Evolutionary conservation across 2,329 filamentous ascomycete species (phyloP), one percentile per base, ranked within the genome.

Genomic region (Pleurostoma richardsiae): DNA sequence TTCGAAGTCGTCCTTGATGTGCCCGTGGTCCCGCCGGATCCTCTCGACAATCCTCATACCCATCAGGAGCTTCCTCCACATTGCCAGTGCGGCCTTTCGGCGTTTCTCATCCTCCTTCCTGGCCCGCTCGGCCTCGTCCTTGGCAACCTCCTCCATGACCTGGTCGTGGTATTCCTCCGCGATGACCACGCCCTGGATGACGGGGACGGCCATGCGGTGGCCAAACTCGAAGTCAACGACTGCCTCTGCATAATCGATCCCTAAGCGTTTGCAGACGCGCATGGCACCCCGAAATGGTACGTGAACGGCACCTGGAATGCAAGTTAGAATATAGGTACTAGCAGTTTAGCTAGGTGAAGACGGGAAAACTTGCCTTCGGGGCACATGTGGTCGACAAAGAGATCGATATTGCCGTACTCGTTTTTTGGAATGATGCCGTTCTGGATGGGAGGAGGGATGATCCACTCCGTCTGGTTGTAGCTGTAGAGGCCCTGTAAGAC

Each of bases 151-250:
- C 59, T 89, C 86, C 61, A 88, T 82, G 1, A 96, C 77, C 31
- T 79, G 62, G 11, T 84, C 81, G 50, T 88, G 80, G 54, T 96
- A 78, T 65, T 95, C 91, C 52, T 83, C 79, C 0, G 92, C 89
- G 2, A 96, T 80, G 0, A 99, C 90, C 1, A 96, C 90, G 1
- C 92, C 94, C 45, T 88, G 86, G 29, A 97, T 86, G 1, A 96
- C 83, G 0, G 94, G 94, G 1, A 97, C 90, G 4, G 94, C 94
- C 77, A 94, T 91, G 50, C 94, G 86, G 56, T 94, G 86, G 0
- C 92, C 92, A 62, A 97, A 99, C 61, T 99, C 94, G 62, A 99
- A 99, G 2, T 90, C 94, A 0, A 91, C 91, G 3, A 96, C 94
- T 1, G 94, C 94, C 66, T 97, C 94, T 0, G 94, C 94, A 56